Evolutionary conservation across 805 yeast genomes (phyloP), one percentile per base, ranked within the genome.

Genomic region (Jamesozyma spencerorum): DNA sequence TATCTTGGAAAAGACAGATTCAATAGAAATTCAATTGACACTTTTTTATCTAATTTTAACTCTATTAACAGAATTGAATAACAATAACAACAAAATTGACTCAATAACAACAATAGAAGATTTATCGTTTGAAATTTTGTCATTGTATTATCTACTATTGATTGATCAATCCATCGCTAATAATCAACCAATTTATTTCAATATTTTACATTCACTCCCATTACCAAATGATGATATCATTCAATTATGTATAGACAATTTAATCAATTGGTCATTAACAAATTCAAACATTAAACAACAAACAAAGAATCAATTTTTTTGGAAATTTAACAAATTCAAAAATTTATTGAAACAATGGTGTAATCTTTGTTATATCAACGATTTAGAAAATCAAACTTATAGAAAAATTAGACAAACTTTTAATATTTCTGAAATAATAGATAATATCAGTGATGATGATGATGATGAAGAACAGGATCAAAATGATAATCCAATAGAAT

Each of bases 11-110:
- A 48, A 46, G 24, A 45, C 56, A 12, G 60, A 58, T 27, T 39
- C 51, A 13, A 46, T 52, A 18, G 62, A 57, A 31, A 50, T 57
- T 24, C 59, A 57, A 32, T 31, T 59, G 18, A 57, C 64, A 3
- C 38, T 57, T 30, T 48, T 47, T 35, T 59, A 57, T 36, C 42
- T 59, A 18, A 42, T 53, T 3, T 24, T 50, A 14, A 34, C 41
- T 6, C 24, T 48, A 8, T 33, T 48, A 10, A 17, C 31, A 13
- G 34, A 40, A 29, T 18, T 36, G 11, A 31, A 36, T 19, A 19
- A 5, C n/a, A 22, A 2, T 8, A 31, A 18, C 18, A n/a, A 29
- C 15, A 37, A 18, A 14, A 5, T 15, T 18, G 30, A 20, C 24
- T 31, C 33, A n/a, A 15, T 18, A 2, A 11, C 33, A 4, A 19